These are phyloP conservation scores for Elongisporangium prolatum DNA, from an alignment of 352 stramenopile species.

Conservation along the genomic window DNA sequence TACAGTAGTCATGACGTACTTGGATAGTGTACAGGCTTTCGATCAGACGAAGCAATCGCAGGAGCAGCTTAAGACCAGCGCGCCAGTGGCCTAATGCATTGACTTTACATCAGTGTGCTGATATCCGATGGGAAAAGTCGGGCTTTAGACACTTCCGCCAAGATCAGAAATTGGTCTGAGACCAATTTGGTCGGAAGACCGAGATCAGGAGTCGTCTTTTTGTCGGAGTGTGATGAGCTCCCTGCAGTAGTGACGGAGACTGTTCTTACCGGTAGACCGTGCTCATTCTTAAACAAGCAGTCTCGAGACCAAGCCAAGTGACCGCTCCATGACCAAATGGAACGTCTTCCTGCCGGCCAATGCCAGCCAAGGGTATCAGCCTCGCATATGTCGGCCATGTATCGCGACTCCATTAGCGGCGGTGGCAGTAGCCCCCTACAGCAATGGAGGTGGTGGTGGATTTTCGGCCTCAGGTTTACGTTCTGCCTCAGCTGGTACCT, in stretches of 20 bases:
- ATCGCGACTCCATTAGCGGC: background rate
- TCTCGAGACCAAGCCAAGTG: background rate
- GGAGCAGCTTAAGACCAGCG: background rate
- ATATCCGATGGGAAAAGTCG: no score
- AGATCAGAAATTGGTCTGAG: no score
- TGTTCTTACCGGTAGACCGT: no score
- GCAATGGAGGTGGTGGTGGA: background rate
- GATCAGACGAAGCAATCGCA: background rate
- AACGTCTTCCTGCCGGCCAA: background rate
- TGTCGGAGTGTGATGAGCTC: no score
- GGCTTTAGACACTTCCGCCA: no score
- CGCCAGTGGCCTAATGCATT: background rate
- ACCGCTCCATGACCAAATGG: background rate
- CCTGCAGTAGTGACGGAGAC: no score
- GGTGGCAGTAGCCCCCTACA: background rate
- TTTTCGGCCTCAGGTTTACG: no score
- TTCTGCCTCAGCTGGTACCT: no score
- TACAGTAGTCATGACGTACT: constrained; percentile 51
- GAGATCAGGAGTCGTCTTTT: no score
- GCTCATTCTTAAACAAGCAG: background rate
- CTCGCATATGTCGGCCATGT: background rate
- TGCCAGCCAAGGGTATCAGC: background rate
- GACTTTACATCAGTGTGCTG: no score
- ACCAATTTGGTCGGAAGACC: no score
- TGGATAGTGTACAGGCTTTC: constrained; percentile 52